Evolutionary conservation across 2,329 filamentous ascomycete genomes (phyloP).

Genomic region (Colletotrichum sojae): DNA sequence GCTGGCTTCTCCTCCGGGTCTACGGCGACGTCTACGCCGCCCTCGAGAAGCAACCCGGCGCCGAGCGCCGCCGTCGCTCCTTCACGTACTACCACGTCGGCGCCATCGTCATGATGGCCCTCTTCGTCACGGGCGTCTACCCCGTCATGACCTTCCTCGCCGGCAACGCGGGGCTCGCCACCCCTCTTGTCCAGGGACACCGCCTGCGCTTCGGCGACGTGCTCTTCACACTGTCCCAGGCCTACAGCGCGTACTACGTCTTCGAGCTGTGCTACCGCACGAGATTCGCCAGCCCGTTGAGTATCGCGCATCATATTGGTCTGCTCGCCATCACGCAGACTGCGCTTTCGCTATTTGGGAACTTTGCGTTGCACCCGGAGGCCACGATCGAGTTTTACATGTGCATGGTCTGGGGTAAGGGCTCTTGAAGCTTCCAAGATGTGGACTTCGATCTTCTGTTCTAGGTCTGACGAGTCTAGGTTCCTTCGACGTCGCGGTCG

Average conservation of each 20-base stretch:
- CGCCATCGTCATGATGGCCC: constrained; percentile 31
- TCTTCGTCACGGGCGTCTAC: constrained; percentile 36
- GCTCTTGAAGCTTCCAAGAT: too few species aligned
- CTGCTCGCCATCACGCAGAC: constrained; percentile 40
- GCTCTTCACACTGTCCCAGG: constrained; percentile 36
- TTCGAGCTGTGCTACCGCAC: constrained; percentile 42
- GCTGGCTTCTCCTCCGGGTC: constrained; percentile 32
- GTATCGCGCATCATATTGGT: constrained; percentile 41
- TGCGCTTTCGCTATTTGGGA: constrained; percentile 35
- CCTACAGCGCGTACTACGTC: constrained; percentile 42
- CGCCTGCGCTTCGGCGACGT: constrained; percentile 38
- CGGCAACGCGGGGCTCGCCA: constrained; percentile 18
- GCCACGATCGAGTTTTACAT: constrained; percentile 40
- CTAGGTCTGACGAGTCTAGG: constrained; percentile 8
- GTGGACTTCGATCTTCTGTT: too few species aligned
- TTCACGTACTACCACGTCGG: constrained; percentile 43
- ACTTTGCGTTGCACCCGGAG: constrained; percentile 20
- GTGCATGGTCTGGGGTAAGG: constrained; percentile 41
- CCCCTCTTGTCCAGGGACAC: constrained; percentile 21
- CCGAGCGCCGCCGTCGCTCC: constrained; percentile 39
- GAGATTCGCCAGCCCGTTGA: constrained; percentile 39
- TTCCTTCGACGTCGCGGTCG: constrained; percentile 33
- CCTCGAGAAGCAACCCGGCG: constrained; percentile 21
- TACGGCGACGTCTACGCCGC: constrained; percentile 30
- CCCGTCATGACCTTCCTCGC: constrained; percentile 36